Evolutionary conservation across 2,329 filamentous ascomycete species (phyloP), one percentile per base, ranked within the genome.

Genomic region (Neopestalotiopsis rosae): DNA sequence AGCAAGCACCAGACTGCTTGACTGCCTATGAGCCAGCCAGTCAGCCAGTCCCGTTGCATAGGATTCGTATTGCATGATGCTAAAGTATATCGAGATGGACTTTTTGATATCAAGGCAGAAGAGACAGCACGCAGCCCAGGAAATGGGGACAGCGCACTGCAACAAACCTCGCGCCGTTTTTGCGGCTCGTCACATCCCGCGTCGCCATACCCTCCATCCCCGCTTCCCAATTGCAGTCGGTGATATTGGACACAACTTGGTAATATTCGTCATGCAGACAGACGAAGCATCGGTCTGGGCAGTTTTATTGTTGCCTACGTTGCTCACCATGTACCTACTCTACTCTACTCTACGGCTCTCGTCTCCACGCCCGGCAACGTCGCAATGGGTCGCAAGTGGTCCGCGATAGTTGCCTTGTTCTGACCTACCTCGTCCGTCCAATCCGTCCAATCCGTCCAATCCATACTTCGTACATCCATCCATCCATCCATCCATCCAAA

Each of bases 351-450:
- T 40, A 14, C 32, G 5, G 14, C n/a, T 17, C 28, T 30, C 34
- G 32, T 40, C 32, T 32, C 59, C 28, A 20, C 59, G 32, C n/a
- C 34, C 34, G 30, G 14, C 9, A 40, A 17, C 28, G 34, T 62
- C 30, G 30, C n/a, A 20, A 20, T 12, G 59, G 59, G 59, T 62
- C 32, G 59, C 59, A 62, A 62, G 30, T 62, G 59, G 59, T 62
- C 59, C 32, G 59, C 59, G 30, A 30, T 40, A 40, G 32, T 40
- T 62, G 59, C 59, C 59, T 62, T 40, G 17, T 34, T 62, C 32
- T 62, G n/a, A 40, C n/a, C 30, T 34, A 38, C 59, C 57, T 14
- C 17, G 56, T 28, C 56, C 45, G 17, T 49, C 14, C 10, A 14
- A 7, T 49, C 45, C 34, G 9, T 38, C 34, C 34, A 38, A 38